These are phyloP conservation scores for Lactarius tabidus DNA, from an alignment of 768 basidiomycete species.

Conservation along the genomic window DNA sequence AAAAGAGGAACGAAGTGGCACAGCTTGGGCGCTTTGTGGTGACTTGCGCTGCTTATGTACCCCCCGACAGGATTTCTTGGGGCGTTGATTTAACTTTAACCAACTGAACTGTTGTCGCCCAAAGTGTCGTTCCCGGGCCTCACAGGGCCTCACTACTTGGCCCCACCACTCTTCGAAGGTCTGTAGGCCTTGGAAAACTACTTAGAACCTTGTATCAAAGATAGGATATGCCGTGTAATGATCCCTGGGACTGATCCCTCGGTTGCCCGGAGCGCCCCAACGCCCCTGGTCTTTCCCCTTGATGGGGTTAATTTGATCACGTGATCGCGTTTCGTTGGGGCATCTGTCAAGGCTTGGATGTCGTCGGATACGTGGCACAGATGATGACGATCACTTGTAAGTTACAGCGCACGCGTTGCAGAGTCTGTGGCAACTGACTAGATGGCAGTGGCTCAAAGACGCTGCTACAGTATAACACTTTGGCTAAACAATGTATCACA, in stretches of 20 bases:
- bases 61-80: background rate
- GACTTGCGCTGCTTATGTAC: conserved; percentile 20
- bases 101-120: too few species aligned
- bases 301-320: conserved; percentile 19
- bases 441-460: background rate
- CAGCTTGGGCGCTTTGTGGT: background rate
- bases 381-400: too few species aligned
- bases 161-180: background rate
- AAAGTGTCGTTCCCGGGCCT: too few species aligned
- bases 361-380: background rate
- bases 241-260: background rate
- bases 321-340: conserved; percentile 26
- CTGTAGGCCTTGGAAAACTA: background rate
- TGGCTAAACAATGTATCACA: background rate
- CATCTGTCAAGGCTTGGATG: background rate
- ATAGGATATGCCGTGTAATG: background rate
- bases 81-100: background rate
- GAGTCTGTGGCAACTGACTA: too few species aligned
- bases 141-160: background rate
- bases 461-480: background rate
- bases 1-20: conserved; percentile 3
- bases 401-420: too few species aligned
- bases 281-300: background rate
- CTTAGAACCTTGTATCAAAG: background rate
- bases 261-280: background rate